A percentile compares a stretch with the other conserved stretches of the same genome.
These are phyloP conservation scores for Boletellus emodensis DNA, from an alignment of 768 basidiomycete genomes.

Conservation along the genomic window DNA sequence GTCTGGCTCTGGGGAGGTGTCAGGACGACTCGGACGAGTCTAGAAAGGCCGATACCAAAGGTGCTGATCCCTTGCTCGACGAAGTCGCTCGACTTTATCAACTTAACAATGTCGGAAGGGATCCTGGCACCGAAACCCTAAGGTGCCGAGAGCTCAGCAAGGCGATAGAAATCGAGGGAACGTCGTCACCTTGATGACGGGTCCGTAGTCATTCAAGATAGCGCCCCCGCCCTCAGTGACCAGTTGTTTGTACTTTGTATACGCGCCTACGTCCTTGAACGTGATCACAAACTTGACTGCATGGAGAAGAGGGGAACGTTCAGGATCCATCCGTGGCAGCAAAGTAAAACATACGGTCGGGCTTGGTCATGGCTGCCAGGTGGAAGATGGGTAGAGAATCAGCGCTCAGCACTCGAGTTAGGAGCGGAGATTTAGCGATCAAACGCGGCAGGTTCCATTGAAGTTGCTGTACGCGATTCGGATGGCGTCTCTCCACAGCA, in stretches of 20 bases:
- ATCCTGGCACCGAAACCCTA: slow-evolving; percentile 21
- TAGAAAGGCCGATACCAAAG: slow-evolving; percentile 11
- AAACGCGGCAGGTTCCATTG: no score
- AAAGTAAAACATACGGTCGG: slow-evolving; percentile 7
- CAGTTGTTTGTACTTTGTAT: slow-evolving; percentile 9
- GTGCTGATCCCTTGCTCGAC: slow-evolving; percentile 2
- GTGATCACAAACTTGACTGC: slow-evolving; percentile 10
- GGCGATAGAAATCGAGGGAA: not conserved
- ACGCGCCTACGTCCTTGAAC: slow-evolving; percentile 2
- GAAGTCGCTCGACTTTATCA: not conserved
- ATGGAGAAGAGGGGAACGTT: not conserved
- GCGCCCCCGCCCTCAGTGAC: not conserved
- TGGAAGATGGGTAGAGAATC: not conserved
- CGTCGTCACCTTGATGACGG: not conserved
- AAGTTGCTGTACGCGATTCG: no score
- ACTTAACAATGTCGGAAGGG: not conserved
- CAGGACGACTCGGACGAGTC: not conserved
- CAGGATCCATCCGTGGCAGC: not conserved
- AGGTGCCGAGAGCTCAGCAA: not conserved
- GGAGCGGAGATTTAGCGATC: no score
- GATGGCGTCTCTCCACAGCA: no score
- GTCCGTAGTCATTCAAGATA: slow-evolving; percentile 13
- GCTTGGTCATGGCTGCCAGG: slow-evolving; percentile 13
- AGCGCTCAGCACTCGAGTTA: not conserved
- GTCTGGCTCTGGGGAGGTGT: slow-evolving; percentile 17